Percentiles rank a stretch among this genome's conserved stretches.
phyloP scores from a whole-genome alignment of 2,329 filamentous ascomycete genomes.

The Cryphonectria naterciae region DNA sequence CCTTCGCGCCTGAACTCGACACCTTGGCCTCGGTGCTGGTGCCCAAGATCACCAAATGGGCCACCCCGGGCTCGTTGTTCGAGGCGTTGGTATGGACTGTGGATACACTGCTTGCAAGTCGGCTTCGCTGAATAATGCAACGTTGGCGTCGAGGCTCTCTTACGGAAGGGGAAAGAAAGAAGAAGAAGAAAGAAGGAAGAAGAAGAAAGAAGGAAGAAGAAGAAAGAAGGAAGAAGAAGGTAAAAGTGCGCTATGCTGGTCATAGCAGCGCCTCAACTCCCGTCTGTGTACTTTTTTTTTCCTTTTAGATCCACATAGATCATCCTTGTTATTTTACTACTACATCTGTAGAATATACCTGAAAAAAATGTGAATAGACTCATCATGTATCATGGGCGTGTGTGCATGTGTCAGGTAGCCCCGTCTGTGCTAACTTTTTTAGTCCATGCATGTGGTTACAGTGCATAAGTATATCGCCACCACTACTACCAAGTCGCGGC shows the following conservation, averaged over 20 bases:
- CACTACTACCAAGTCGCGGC: neutral
- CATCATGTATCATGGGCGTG: neutral
- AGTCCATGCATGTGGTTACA: neutral
- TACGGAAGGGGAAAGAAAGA: neutral
- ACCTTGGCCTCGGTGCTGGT: slow-evolving; percentile 37
- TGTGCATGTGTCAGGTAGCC: neutral
- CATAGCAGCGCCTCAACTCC: neutral
- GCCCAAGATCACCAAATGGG: slow-evolving; percentile 39
- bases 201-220: neutral
- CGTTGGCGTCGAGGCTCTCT: too few species aligned
- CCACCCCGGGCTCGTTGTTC: slow-evolving; percentile 39
- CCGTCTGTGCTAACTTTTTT: too few species aligned
- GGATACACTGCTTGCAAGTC: slow-evolving; percentile 23
- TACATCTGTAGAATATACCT: neutral
- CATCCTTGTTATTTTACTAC: neutral
- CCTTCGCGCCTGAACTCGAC: slow-evolving; percentile 37
- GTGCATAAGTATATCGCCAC: neutral
- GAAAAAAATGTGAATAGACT: neutral
- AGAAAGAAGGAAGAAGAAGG: neutral
- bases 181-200: neutral
- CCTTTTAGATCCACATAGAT: neutral
- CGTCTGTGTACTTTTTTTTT: neutral
- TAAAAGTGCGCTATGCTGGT: neutral
- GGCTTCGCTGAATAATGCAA: neutral
- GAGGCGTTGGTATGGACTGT: slow-evolving; percentile 37